Evolutionary conservation across 2,329 filamentous ascomycete genomes (phyloP).

Genomic region (Aspergillus floridensis): DNA sequence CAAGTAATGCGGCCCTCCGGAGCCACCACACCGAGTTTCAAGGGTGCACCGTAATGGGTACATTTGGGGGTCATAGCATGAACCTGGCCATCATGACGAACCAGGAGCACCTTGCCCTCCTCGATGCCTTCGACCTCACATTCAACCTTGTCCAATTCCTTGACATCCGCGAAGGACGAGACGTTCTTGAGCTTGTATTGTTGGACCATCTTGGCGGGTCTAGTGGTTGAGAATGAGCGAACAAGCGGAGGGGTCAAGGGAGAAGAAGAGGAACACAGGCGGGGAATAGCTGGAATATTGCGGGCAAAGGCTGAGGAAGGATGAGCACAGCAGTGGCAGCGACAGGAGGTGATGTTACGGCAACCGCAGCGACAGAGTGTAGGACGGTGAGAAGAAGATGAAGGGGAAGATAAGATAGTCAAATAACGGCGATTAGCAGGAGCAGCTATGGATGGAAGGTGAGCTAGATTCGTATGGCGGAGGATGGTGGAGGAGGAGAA

Average conservation of each 20-base stretch:
- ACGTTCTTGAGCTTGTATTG: slow-evolving; percentile 67
- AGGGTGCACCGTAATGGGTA: slow-evolving; percentile 85
- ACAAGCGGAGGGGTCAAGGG: not conserved
- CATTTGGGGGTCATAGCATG: slow-evolving; percentile 82
- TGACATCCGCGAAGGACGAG: slow-evolving; percentile 65
- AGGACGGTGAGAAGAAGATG: not conserved
- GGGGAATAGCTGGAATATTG: not conserved
- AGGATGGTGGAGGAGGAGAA: slow-evolving; percentile 16
- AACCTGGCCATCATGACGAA: slow-evolving; percentile 72
- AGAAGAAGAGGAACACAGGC: slow-evolving; percentile 8
- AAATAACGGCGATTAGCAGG: slow-evolving; percentile 11
- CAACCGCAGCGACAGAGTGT: slow-evolving; percentile 23
- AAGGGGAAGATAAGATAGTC: slow-evolving; percentile 6
- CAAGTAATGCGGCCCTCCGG: slow-evolving; percentile 82
- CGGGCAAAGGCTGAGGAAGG: slow-evolving; percentile 10
- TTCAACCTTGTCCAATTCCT: slow-evolving; percentile 80
- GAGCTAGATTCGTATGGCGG: slow-evolving; percentile 17
- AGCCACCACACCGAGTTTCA: slow-evolving; percentile 81
- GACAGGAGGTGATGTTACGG: slow-evolving; percentile 19
- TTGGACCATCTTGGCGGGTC: slow-evolving; percentile 32
- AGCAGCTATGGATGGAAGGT: slow-evolving; percentile 2
- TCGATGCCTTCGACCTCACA: slow-evolving; percentile 87
- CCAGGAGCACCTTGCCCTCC: slow-evolving; percentile 78
- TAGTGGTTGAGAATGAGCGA: not conserved
- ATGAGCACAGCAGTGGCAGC: slow-evolving; percentile 26